Base-by-base conservation (phyloP, 2,329 filamentous ascomycete species). In the Trichoderma semiorbis region DNA sequence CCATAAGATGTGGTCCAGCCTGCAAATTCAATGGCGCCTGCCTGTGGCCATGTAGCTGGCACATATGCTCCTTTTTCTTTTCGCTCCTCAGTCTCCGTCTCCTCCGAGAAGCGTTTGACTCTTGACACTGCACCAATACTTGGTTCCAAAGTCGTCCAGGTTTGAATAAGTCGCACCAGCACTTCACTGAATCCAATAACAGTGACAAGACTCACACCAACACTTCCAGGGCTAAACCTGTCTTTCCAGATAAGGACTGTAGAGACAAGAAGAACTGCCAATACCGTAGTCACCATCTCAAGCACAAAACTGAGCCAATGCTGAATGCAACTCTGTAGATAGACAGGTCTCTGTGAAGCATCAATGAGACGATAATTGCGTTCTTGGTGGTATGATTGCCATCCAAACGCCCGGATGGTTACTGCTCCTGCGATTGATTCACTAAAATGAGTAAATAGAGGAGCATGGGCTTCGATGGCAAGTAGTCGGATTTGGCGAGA, bases 221-320 rank as follows among this genome's bases (percentile, higher is more conserved):
- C 78, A 58, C 70, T 32, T 1, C 80, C 80, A 10, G 78, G 73
- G 18, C 77, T 78, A 7, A 79, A 76, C 14, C 72, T 74, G 3
- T 73, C 73, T 30, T 73, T 72, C 14, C 85, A 77, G 47, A 73
- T 50, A 11, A 85, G 80, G 2, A 84, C 82, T 2, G 86, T 75
- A 26, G 68, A 77, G 14, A 88, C 83, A 5, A 88, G 75, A 3
- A 86, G 74, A 1, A 84, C 80, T 1, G 84, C 85, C 28, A 88
- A 79, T 1, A 76, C 82, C 0, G 84, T 82, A 0, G 87, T 83
- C 5, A 75, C 60, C 2, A 88, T 75, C 70, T 87, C 84, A 6
- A 87, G 75, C 1, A 85, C 83, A 4, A 88, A 76, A 0, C 79
- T 82, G 1, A 87, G 78, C 85, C 85, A 88, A 24, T 83, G 79